Evolutionary conservation across 768 basidiomycete species (phyloP), one percentile per base, ranked within the genome.

Genomic region (Boletus rubroflammeus): DNA sequence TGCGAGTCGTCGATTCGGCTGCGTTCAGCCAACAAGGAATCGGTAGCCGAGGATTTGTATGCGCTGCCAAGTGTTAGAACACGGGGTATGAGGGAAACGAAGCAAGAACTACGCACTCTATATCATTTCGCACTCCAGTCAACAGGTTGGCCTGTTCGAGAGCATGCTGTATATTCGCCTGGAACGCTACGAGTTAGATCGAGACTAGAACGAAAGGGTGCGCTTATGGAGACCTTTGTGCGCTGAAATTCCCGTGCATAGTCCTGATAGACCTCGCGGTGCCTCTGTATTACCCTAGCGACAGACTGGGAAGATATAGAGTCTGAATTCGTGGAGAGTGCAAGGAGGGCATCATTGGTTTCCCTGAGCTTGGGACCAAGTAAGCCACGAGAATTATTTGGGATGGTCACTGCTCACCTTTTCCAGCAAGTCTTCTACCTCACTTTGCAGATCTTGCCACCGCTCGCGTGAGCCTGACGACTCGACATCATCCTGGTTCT

Each of bases 101-200:
- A 53, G 14, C 11, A 39, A 48, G 17, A 34, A 34, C 25, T 11
- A 72, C 86, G 42, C 62, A 96, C 95, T 93, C 93, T 60, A 98
- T 98, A 63, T 99, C 97, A 61, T 95, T 93, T 59, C 95, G 81
- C 4, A 98, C 95, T 8, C 92, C 93, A 42, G 81, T 85, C 21
- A 99, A 79, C 15, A 99, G 74, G 67, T 92, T 96, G 1, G 86
- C 89, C 66, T 93, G 84, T 63, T 95, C 88, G 42, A 95, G 72
- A 0, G 93, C 92, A 52, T 84, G 78, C 62, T 92, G 82, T 21
- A 93, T 84, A 67, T 91, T 95, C 21, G 80, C 75, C 93, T 88
- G 61, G 6, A 28, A 47, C 15, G n/a, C n/a, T 35, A 31, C 19
- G 8, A n/a, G 28, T 62, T 6, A 61, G 42, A 35, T 36, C 15